These are phyloP conservation scores for Mrakiaceae sp. DNA, from an alignment of 1,284 basidiomycete species.

Conservation along the genomic window DNA sequence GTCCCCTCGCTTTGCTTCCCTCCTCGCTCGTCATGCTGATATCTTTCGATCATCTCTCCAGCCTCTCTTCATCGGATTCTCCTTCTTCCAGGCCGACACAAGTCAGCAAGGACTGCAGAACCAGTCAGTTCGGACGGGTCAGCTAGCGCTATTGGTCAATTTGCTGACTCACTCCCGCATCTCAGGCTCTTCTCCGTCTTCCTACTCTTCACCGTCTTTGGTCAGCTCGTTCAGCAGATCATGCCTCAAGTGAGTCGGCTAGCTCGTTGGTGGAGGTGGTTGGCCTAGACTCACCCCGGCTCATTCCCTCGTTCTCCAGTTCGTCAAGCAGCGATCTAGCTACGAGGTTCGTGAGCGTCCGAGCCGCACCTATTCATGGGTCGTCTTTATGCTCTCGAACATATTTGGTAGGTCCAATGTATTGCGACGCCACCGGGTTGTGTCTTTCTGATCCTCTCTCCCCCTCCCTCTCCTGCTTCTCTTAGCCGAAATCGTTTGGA, in stretches of 20 bases:
- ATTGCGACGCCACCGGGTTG: neutral
- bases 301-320: slow-evolving; percentile 34
- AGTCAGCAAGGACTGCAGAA: slow-evolving; percentile 65
- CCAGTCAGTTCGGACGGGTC: slow-evolving; percentile 47
- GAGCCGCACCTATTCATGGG: slow-evolving; percentile 73
- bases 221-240: slow-evolving; percentile 33
- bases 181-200: slow-evolving; percentile 33
- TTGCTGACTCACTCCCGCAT: neutral
- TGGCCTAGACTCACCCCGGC: no score
- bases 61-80: slow-evolving; percentile 40
- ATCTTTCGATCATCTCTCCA: slow-evolving; percentile 10
- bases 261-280: slow-evolving; percentile 17
- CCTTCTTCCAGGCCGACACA: slow-evolving; percentile 54
- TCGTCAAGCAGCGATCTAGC: slow-evolving; percentile 42
- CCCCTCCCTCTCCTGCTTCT: neutral
- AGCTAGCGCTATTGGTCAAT: slow-evolving; percentile 15
- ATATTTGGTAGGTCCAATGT: slow-evolving; percentile 31
- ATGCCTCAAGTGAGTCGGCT: neutral
- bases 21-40: slow-evolving; percentile 10
- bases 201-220: slow-evolving; percentile 39
- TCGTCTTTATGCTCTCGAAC: slow-evolving; percentile 43
- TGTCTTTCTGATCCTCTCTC: neutral
- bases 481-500: slow-evolving; percentile 28
- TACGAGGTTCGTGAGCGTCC: slow-evolving; percentile 64
- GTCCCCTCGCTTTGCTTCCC: slow-evolving; percentile 24